These are phyloP conservation scores for Yamadazyma ubonensis DNA, from an alignment of 805 yeast species.

Conservation along the genomic window DNA sequence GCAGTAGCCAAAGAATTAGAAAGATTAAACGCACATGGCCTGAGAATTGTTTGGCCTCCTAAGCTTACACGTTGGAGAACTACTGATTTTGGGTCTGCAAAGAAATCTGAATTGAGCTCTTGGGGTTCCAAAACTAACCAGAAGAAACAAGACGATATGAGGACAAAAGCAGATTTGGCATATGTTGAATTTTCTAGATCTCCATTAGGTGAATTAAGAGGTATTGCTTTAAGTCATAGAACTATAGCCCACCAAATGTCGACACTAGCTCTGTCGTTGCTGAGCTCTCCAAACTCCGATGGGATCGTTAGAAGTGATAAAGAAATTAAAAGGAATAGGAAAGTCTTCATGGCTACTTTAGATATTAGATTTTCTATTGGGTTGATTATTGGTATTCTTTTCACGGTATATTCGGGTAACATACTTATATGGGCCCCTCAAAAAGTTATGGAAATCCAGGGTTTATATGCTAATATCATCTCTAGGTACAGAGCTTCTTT, in stretches of 20 bases:
- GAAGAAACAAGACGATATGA: slow-evolving; percentile 12
- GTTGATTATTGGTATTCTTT: slow-evolving; percentile 72
- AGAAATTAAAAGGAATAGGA: slow-evolving; percentile 40
- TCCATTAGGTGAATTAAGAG: slow-evolving; percentile 87
- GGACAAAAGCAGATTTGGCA: slow-evolving; percentile 58
- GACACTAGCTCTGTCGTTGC: slow-evolving; percentile 64
- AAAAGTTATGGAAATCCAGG: slow-evolving; percentile 70
- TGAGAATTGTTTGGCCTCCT: slow-evolving; percentile 64
- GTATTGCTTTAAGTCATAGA: slow-evolving; percentile 89
- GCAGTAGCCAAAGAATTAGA: slow-evolving; percentile 74
- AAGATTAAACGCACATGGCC: slow-evolving; percentile 40
- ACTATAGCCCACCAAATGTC: slow-evolving; percentile 88
- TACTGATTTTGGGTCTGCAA: slow-evolving; percentile 73
- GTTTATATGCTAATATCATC: slow-evolving; percentile 79
- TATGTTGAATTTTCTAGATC: slow-evolving; percentile 90
- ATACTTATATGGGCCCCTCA: slow-evolving; percentile 77
- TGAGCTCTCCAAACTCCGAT: slow-evolving; percentile 61
- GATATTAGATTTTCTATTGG: slow-evolving; percentile 68
- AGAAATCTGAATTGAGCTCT: slow-evolving; percentile 31
- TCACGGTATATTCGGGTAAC: slow-evolving; percentile 84
- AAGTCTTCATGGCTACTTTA: slow-evolving; percentile 51
- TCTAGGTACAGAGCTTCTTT: slow-evolving; percentile 70
- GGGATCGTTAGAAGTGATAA: slow-evolving; percentile 45
- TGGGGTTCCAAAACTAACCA: slow-evolving; percentile 22
- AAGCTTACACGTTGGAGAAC: slow-evolving; percentile 79